These are phyloP conservation scores for Capsicum chinense DNA, from an alignment of 257 asterid species.

Conservation along the genomic window DNA sequence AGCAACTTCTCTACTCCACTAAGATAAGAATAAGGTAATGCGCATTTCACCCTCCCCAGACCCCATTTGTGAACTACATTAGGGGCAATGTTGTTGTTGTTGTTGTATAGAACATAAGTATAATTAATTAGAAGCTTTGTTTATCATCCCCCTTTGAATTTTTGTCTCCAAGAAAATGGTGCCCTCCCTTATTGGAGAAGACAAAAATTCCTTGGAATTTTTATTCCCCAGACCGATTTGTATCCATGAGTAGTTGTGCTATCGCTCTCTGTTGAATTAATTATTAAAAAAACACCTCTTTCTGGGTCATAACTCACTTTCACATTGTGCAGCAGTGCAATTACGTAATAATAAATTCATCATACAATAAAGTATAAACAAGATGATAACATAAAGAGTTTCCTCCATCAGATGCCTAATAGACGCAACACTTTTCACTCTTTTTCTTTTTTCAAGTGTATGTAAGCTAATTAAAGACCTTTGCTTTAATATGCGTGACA, in stretches of 20 bases:
- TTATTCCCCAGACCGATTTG: background rate
- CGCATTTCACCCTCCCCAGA: too few relatives aligned
- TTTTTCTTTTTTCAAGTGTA: background rate
- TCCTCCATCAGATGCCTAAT: background rate
- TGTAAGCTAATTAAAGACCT: background rate
- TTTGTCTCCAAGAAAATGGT: conserved; percentile 20
- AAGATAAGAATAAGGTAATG: too few relatives aligned
- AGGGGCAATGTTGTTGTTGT: too few relatives aligned
- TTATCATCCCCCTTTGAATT: background rate
- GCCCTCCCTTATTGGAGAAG: background rate
- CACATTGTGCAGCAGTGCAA: background rate
- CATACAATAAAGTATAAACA: background rate
- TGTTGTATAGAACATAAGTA: too few relatives aligned
- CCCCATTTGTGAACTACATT: too few relatives aligned
- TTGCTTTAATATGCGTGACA: background rate
- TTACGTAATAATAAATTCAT: conserved; percentile 1
- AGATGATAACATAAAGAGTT: background rate
- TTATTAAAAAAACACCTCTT: background rate
- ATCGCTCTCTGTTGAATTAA: conserved; percentile 18
- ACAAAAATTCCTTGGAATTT: background rate
- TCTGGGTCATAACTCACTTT: conserved; percentile 7
- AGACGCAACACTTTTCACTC: background rate
- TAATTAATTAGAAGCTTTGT: background rate
- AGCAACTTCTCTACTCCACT: too few relatives aligned
- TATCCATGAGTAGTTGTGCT: background rate